Conservation (phyloP, 345 rosid genomes). For the Brassica carinata region DNA sequence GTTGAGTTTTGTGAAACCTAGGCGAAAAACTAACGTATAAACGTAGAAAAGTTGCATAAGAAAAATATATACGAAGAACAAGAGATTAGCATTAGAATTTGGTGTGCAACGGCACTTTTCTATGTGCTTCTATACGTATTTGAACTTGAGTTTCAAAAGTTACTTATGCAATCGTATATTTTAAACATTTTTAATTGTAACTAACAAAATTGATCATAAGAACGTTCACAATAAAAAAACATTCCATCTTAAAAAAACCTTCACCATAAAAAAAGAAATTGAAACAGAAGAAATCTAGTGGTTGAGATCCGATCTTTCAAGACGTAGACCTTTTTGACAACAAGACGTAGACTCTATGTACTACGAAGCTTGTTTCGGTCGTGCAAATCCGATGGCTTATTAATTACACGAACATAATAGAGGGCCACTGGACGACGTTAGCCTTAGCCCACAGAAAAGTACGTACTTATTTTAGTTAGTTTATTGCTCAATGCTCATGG, state of each 20-base stretch:
- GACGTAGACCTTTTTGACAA: slow-evolving; percentile 18
- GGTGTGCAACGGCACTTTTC: slow-evolving; percentile 9
- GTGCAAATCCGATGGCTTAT: slow-evolving; percentile 26
- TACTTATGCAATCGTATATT: neutral
- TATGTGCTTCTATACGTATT: slow-evolving; percentile 4
- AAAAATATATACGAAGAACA: neutral
- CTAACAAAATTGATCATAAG: neutral
- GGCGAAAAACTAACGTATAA: slow-evolving; percentile 23
- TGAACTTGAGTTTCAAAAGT: neutral
- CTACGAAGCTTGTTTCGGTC: slow-evolving; percentile 15
- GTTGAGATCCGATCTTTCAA: slow-evolving; percentile 27
- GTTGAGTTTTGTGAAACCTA: slow-evolving; percentile 29
- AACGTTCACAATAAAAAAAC: neutral
- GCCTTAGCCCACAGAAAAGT: slow-evolving; percentile 2
- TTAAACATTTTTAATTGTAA: neutral
- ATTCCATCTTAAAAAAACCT: neutral
- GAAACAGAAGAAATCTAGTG: slow-evolving; percentile 5
- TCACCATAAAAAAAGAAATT: neutral
- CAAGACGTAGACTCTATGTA: neutral
- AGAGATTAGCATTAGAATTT: neutral
- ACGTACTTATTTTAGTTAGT: neutral
- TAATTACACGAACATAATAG: neutral
- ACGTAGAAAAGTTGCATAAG: slow-evolving; percentile 22
- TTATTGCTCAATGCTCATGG: neutral
- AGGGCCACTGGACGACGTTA: neutral